A percentile compares a stretch with the other conserved stretches of the same genome.
phyloP scores from a whole-genome alignment of 2,329 filamentous ascomycete species.

The Emmonsiellopsis sp. region DNA sequence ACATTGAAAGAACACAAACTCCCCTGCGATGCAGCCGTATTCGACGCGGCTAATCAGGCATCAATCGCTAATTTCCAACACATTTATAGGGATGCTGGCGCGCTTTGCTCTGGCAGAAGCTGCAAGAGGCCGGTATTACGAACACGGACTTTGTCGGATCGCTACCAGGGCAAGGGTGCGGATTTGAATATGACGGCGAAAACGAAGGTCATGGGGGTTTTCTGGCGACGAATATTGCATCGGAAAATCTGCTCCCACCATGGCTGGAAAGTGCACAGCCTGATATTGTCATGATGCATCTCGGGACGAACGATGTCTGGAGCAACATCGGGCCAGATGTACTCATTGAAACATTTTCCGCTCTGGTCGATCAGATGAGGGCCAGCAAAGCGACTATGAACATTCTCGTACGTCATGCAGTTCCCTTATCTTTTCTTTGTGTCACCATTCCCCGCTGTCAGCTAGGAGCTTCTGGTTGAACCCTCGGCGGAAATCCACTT shows the following conservation, averaged over 20 bases:
- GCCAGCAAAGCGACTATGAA: conserved; percentile 30
- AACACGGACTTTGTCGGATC: conserved; percentile 26
- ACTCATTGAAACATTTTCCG: conserved; percentile 29
- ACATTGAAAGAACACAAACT: neutral
- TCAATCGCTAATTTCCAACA: neutral
- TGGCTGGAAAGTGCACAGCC: conserved; percentile 32
- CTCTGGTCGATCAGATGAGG: conserved; percentile 34
- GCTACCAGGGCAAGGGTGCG: conserved; percentile 24
- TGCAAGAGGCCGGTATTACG: conserved; percentile 19
- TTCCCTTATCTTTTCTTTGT: neutral
- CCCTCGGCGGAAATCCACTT: neutral
- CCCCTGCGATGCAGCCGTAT: neutral
- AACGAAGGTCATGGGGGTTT: conserved; percentile 38
- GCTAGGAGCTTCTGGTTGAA: neutral
- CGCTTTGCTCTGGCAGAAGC: conserved; percentile 24
- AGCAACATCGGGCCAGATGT: conserved; percentile 23
- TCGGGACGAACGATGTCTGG: conserved; percentile 37
- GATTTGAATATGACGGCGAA: conserved; percentile 32
- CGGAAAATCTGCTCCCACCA: conserved; percentile 26
- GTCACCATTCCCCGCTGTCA: neutral
- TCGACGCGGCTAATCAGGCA: neutral
- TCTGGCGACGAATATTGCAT: conserved; percentile 30
- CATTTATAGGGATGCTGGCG: conserved; percentile 20
- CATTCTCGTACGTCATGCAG: conserved; percentile 24
- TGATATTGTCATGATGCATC: conserved; percentile 39